phyloP scores from a whole-genome alignment of 169 alveolate species.

The Amoebophrya sp. region DNA sequence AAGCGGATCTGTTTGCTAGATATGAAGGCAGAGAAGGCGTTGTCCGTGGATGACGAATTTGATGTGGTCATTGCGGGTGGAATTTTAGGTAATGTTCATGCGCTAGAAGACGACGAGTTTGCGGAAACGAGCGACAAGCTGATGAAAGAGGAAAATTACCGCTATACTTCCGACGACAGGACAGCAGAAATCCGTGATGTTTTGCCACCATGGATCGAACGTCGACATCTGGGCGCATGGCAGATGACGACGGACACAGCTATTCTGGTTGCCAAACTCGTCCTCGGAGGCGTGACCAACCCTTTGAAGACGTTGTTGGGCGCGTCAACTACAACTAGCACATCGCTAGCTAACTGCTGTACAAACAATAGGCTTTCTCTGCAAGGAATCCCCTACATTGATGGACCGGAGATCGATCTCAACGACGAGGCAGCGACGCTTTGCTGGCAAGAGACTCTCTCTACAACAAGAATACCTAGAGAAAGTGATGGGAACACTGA shows the following conservation, averaged over 20 bases:
- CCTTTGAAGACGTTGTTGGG: too few species aligned
- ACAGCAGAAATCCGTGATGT: not conserved
- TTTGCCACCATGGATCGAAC: not conserved
- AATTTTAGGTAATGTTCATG: not conserved
- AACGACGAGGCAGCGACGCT: too few species aligned
- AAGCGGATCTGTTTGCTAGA: not conserved
- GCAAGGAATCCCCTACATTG: not conserved
- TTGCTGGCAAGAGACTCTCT: too few species aligned
- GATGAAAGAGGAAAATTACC: not conserved
- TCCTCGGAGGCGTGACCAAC: too few species aligned
- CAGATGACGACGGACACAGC: not conserved
- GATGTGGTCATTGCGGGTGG: not conserved
- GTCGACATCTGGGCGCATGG: not conserved
- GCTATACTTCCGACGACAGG: not conserved
- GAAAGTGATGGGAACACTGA: too few species aligned
- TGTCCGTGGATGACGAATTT: not conserved
- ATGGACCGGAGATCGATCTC: not conserved
- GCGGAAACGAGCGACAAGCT: not conserved
- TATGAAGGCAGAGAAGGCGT: not conserved
- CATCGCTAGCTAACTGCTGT: too few species aligned
- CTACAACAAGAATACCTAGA: too few species aligned
- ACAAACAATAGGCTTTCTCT: not conserved
- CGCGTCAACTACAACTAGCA: too few species aligned
- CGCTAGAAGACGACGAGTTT: not conserved
- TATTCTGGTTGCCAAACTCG: not conserved